phyloP scores from a whole-genome alignment of 352 stramenopile genomes.

The Phytophthora pseudosyringae region DNA sequence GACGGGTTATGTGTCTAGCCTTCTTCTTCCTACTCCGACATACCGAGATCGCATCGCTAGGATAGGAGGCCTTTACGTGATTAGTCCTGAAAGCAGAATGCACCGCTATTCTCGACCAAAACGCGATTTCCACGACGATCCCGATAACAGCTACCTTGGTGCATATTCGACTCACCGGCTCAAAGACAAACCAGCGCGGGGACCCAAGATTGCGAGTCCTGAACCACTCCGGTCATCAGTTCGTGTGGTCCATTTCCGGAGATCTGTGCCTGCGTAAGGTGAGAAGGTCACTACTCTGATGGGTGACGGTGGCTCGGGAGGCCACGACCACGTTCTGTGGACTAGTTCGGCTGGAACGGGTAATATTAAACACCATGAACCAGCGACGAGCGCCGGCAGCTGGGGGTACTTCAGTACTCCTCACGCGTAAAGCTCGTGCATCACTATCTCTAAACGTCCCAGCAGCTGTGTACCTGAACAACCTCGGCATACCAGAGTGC shows the following conservation, averaged over 20 bases:
- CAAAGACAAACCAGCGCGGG: neutral
- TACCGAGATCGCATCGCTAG: neutral
- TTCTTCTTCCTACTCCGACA: neutral
- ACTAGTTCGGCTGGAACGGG: neutral
- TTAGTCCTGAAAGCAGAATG: neutral
- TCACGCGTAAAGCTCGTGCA: too few species aligned
- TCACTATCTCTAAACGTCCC: neutral
- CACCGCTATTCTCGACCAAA: neutral
- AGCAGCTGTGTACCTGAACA: too few species aligned
- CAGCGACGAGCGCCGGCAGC: neutral
- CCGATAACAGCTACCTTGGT: neutral
- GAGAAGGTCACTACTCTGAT: neutral
- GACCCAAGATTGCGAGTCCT: neutral
- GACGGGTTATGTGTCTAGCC: neutral
- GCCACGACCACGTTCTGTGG: neutral
- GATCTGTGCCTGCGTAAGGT: neutral
- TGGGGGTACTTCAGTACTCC: too few species aligned
- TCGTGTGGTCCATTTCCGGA: neutral
- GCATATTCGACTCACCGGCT: neutral
- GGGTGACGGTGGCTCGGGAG: neutral
- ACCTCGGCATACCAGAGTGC: too few species aligned
- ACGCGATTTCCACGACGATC: too few species aligned
- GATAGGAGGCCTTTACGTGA: neutral
- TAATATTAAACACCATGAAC: neutral
- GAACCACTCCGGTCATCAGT: neutral